Evolutionary conservation across 495 filamentous ascomycete species (phyloP), one percentile per base, ranked within the genome.

Genomic region (Talaromyces nanjingensis): DNA sequence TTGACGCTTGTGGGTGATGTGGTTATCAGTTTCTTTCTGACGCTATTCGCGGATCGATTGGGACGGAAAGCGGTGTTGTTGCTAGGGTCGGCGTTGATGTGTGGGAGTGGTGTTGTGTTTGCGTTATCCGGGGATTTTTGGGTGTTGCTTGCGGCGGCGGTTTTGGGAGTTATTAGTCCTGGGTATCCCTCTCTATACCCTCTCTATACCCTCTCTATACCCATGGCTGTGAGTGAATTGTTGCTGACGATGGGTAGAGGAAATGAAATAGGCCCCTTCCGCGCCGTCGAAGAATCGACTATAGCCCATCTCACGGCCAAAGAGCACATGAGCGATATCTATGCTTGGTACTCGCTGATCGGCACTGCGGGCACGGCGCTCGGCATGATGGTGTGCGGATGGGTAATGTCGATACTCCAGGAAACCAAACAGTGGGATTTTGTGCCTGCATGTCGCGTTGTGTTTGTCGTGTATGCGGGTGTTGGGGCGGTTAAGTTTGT

Each of bases 231-330:
- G n/a, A n/a, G n/a, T n/a, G n/a, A n/a, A n/a, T n/a, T n/a, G n/a
- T n/a, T n/a, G n/a, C 22, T 24, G 22, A 24, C 22, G 27, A 27
- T 27, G 27, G 3, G 27, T 27, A 88, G 87, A 74, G 89, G 89
- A 5, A 90, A 87, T 67, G 89, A 92, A 68, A 91, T 91, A 60
- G 89, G 89, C 0, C 90, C 90, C 1, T 96, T 94, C 73, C 83
- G 89, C 55, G 91, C 91, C 24, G 84, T 93, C n/a, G 91, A 96
- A 70, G 91, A 94, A 74, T 90, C 87, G 12, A 88, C 88, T 2
- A 71, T 93, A 11, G 88, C 91, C 6, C 90, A 93, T 65, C 80
- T 96, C 18, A 89, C 87, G 0, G 77, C 79, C 0, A 74, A 84
- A 22, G 80, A 81, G 22, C 72, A 76, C 11, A 80, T 91, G 55